A percentile compares a stretch with the other conserved stretches of the same genome.
Conservation (phyloP, 1,284 basidiomycete species). For the Kalmanozyma brasiliensis region DNA sequence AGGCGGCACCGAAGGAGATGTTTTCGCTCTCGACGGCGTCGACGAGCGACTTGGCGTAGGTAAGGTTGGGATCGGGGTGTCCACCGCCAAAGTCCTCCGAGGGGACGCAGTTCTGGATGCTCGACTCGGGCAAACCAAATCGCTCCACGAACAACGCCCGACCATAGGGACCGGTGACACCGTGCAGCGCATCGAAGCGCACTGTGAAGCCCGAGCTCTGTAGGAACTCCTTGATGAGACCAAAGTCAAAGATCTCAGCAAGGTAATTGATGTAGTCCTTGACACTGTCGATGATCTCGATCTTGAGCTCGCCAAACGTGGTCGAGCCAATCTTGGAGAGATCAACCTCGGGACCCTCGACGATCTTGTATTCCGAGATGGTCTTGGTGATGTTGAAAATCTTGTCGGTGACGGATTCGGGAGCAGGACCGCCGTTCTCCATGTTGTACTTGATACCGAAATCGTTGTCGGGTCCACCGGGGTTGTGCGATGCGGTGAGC, state of each 20-base stretch:
- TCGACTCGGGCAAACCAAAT: constrained; percentile 81
- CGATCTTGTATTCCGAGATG: constrained; percentile 84
- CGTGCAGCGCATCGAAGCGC: constrained; percentile 94
- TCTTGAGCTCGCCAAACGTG: constrained; percentile 75
- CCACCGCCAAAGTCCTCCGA: constrained; percentile 95
- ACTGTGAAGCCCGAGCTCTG: constrained; percentile 77
- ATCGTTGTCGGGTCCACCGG: constrained; percentile 94
- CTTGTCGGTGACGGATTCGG: constrained; percentile 91
- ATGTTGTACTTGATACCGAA: constrained; percentile 99
- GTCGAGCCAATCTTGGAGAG: constrained; percentile 83
- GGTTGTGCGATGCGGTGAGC: constrained; percentile 97
- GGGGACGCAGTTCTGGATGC: constrained; percentile 90
- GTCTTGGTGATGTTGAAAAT: constrained; percentile 91
- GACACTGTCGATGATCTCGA: constrained; percentile 94
- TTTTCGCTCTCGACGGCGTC: constrained; percentile 86
- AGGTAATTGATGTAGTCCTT: constrained; percentile 86
- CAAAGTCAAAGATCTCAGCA: constrained; percentile 92
- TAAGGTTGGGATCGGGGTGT: constrained; percentile 98
- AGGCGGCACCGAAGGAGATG: constrained; percentile 94
- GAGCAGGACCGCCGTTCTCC: constrained; percentile 94
- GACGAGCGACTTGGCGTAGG: constrained; percentile 94
- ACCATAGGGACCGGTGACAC: constrained; percentile 97
- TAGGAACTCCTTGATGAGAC: constrained; percentile 89
- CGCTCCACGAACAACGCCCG: constrained; percentile 84
- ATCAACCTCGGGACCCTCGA: constrained; percentile 84